Percentiles rank a stretch among this genome's conserved stretches.
Evolutionary conservation across 208 protist genomes (phyloP).

Genomic region (Entamoeba histolytica): DNA sequence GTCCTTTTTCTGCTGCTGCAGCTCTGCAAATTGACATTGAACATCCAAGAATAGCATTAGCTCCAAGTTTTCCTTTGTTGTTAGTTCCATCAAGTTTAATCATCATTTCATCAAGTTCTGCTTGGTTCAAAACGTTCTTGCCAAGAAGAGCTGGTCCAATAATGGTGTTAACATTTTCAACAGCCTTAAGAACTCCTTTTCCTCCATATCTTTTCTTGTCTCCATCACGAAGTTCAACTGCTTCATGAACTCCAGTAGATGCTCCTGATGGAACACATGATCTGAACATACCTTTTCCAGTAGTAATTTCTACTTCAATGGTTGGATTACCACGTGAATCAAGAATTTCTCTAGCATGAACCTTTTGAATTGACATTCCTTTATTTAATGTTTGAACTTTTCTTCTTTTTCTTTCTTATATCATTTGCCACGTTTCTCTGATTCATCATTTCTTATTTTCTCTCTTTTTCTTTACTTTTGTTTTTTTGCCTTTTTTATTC

Average conservation of each 20-base stretch:
- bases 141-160: slow-evolving; percentile 67
- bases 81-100: slow-evolving; percentile 74
- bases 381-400: neutral
- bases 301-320: slow-evolving; percentile 78
- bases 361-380: neutral
- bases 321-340: slow-evolving; percentile 65
- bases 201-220: slow-evolving; percentile 67
- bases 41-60: slow-evolving; percentile 88
- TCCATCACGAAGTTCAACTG: slow-evolving; percentile 66
- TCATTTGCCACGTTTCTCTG: neutral
- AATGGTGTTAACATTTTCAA: slow-evolving; percentile 79
- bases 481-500: no score
- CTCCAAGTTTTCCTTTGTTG: slow-evolving; percentile 74
- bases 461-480: no score
- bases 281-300: slow-evolving; percentile 66
- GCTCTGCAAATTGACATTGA: slow-evolving; percentile 85
- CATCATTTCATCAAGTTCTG: slow-evolving; percentile 69
- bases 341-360: slow-evolving; percentile 48
- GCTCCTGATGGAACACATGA: slow-evolving; percentile 85
- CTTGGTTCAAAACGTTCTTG: slow-evolving; percentile 50
- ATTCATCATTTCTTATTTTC: no score
- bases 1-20: slow-evolving; percentile 22
- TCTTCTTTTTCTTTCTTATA: neutral
- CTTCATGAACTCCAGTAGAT: slow-evolving; percentile 90
- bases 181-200: slow-evolving; percentile 76